Conservation (phyloP, 805 yeast genomes). For the Brettanomyces naardenensis region DNA sequence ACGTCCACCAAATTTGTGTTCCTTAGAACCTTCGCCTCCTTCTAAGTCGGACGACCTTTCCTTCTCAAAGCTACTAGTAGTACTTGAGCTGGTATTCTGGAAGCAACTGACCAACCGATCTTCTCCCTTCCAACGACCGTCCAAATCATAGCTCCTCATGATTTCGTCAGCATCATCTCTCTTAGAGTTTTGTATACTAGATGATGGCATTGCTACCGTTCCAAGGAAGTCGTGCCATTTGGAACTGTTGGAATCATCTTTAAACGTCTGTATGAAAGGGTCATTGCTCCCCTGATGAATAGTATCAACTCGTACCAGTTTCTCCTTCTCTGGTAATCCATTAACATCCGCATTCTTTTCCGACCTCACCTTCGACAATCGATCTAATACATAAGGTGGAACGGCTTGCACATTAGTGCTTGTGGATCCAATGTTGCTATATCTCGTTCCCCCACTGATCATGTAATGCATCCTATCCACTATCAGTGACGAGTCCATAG, state of each 20-base stretch:
- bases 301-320: neutral
- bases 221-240: constrained; percentile 15
- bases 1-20: constrained; percentile 5
- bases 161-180: constrained; percentile 5
- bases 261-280: constrained; percentile 14
- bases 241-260: constrained; percentile 4
- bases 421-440: neutral
- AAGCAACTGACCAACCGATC: constrained; percentile 49
- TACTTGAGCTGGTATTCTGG: constrained; percentile 17
- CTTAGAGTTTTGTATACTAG: constrained; percentile 12
- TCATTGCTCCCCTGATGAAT: constrained; percentile 6
- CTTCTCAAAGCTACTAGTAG: constrained; percentile 12
- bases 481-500: neutral
- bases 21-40: neutral
- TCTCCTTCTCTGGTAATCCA: neutral
- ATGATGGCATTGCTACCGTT: constrained; percentile 8
- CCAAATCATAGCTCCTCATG: constrained; percentile 23
- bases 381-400: constrained; percentile 14
- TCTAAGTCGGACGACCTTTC: neutral
- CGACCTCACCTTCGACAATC: constrained; percentile 5
- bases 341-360: neutral
- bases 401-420: constrained; percentile 5
- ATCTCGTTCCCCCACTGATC: neutral
- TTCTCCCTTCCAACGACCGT: constrained; percentile 66
- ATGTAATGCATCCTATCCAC: neutral